These are phyloP conservation scores for Apiospora malaysiana DNA, from an alignment of 2,329 filamentous ascomycete genomes.

Conservation along the genomic window DNA sequence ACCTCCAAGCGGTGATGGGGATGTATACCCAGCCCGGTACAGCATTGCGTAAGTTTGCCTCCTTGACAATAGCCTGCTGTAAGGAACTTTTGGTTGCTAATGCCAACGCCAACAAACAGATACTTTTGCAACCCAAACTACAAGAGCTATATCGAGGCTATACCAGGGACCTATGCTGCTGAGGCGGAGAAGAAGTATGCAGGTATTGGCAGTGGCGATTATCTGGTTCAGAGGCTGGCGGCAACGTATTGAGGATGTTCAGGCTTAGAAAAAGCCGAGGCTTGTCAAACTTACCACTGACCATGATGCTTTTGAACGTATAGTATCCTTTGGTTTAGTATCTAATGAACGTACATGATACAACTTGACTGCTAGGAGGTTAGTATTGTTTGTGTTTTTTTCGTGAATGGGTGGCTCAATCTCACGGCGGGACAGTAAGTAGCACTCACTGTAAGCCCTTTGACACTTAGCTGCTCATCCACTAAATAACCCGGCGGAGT, in stretches of 20 bases:
- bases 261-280: neutral
- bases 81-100: neutral
- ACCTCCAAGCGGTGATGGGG: constrained; percentile 66
- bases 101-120: constrained; percentile 37
- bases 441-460: neutral
- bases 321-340: no score
- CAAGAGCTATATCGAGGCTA: constrained; percentile 75
- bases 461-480: neutral
- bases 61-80: neutral
- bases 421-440: neutral
- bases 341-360: no score
- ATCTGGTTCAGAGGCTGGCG: constrained; percentile 77
- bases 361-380: no score
- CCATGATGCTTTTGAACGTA: no score
- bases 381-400: neutral
- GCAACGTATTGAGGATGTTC: constrained; percentile 66
- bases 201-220: constrained; percentile 79
- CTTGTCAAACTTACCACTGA: no score
- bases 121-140: constrained; percentile 93
- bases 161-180: constrained; percentile 74
- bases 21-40: constrained; percentile 76
- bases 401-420: no score
- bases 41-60: constrained; percentile 72
- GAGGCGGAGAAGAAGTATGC: constrained; percentile 78
- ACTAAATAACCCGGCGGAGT: neutral